A percentile compares a stretch with the other conserved stretches of the same genome.
These are phyloP conservation scores for Rugosomyces carneus DNA, from an alignment of 1,284 basidiomycete species.

Conservation along the genomic window DNA sequence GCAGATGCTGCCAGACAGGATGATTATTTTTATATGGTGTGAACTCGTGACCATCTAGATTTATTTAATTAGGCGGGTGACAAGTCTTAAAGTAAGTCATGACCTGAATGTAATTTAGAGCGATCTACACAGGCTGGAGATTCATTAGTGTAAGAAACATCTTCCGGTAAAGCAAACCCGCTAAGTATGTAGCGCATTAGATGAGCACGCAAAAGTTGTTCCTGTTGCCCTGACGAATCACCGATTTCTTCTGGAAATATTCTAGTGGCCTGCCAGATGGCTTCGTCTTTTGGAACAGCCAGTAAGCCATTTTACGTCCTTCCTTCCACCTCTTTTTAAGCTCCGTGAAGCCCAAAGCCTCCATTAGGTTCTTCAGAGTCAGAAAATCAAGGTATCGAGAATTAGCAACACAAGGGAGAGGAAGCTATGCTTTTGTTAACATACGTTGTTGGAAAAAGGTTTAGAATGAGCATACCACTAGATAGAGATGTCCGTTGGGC, in stretches of 20 bases:
- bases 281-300: slow-evolving; percentile 51
- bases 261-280: slow-evolving; percentile 11
- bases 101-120: too few relatives aligned
- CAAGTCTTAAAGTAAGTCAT: too few relatives aligned
- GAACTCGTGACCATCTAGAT: too few relatives aligned
- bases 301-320: slow-evolving; percentile 73
- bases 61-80: too few relatives aligned
- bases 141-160: too few relatives aligned
- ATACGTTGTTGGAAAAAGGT: neutral
- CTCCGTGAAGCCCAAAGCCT: slow-evolving; percentile 56
- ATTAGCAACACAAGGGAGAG: slow-evolving; percentile 75
- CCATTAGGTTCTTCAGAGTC: slow-evolving; percentile 55
- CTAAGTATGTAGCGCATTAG: neutral
- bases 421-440: slow-evolving; percentile 44
- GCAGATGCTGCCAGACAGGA: neutral
- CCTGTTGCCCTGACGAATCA: slow-evolving; percentile 59
- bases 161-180: too few relatives aligned
- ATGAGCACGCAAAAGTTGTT: slow-evolving; percentile 65
- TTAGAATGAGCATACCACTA: slow-evolving; percentile 48
- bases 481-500: slow-evolving; percentile 57
- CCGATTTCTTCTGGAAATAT: slow-evolving; percentile 48
- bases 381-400: slow-evolving; percentile 72
- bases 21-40: neutral
- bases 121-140: too few relatives aligned
- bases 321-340: slow-evolving; percentile 55